phyloP scores from a whole-genome alignment of 306 rosid genomes.

The Nissolia schottii region DNA sequence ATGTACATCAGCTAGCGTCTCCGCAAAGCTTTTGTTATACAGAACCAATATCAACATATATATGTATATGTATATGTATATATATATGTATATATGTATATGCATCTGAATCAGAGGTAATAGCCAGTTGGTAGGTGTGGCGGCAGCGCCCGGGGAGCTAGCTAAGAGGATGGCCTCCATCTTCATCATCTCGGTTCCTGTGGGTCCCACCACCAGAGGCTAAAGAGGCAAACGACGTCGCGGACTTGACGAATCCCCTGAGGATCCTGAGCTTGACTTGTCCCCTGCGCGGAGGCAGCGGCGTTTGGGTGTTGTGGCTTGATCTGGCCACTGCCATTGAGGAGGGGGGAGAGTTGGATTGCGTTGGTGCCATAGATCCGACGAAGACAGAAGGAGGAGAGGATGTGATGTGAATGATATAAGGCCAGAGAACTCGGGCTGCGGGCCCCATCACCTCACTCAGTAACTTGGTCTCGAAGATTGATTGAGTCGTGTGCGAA shows the following conservation, averaged over 20 bases:
- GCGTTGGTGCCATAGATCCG: no score
- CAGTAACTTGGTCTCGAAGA: neutral
- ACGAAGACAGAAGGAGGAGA: no score
- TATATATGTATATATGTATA: neutral
- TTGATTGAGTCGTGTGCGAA: neutral
- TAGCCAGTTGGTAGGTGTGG: conserved; percentile 19
- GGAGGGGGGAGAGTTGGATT: no score
- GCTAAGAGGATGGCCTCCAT: conserved; percentile 12
- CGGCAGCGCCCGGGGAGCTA: conserved; percentile 20
- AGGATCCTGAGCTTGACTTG: conserved; percentile 29
- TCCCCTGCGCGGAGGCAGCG: conserved; percentile 37
- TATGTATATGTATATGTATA: no score
- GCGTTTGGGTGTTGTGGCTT: neutral
- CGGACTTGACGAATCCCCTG: neutral
- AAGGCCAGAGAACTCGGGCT: no score
- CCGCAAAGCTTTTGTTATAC: neutral
- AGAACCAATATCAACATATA: neutral
- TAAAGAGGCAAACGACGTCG: neutral
- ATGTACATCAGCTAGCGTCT: no score
- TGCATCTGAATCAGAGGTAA: neutral
- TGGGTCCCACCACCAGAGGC: neutral
- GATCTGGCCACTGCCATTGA: neutral
- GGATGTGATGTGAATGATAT: neutral
- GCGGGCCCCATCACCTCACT: neutral
- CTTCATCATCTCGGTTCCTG: neutral